These are phyloP conservation scores for Angomonas desouzai DNA, from an alignment of 208 protist species.

Conservation along the genomic window DNA sequence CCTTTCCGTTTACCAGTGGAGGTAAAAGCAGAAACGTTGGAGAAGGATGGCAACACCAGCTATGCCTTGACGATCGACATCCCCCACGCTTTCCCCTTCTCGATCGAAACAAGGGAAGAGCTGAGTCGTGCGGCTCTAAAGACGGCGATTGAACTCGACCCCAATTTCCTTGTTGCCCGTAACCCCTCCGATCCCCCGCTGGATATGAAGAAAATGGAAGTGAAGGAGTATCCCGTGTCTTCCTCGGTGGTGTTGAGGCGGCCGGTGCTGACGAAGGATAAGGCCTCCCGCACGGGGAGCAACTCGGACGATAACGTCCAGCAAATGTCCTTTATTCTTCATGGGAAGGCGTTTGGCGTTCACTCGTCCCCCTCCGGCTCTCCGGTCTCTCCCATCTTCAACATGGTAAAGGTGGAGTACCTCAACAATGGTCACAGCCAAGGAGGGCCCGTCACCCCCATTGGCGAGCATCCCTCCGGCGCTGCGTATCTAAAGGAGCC, in stretches of 20 bases:
- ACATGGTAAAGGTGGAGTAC: conserved; percentile 76
- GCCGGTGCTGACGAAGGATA: neutral
- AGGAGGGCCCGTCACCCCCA: neutral
- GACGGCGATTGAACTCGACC: neutral
- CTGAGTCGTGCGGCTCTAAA: neutral
- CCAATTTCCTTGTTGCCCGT: neutral
- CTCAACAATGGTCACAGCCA: conserved; percentile 17
- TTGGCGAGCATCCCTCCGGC: neutral
- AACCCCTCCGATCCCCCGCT: no score
- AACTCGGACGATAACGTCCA: neutral
- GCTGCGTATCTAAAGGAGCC: conserved; percentile 32
- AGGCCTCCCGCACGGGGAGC: neutral
- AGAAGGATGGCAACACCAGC: neutral
- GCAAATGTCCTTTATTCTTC: neutral
- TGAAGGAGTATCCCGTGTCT: neutral
- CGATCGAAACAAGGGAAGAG: neutral
- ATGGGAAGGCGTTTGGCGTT: conserved; percentile 1
- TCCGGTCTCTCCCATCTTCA: conserved; percentile 28
- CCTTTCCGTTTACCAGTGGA: neutral
- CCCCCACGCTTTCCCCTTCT: neutral
- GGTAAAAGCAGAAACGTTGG: neutral
- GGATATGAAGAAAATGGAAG: no score
- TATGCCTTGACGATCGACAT: neutral
- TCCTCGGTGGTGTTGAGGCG: neutral
- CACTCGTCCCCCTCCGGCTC: conserved; percentile 1